Base-by-base conservation (phyloP, 306 rosid genomes). In the Benincasa hispida region DNA sequence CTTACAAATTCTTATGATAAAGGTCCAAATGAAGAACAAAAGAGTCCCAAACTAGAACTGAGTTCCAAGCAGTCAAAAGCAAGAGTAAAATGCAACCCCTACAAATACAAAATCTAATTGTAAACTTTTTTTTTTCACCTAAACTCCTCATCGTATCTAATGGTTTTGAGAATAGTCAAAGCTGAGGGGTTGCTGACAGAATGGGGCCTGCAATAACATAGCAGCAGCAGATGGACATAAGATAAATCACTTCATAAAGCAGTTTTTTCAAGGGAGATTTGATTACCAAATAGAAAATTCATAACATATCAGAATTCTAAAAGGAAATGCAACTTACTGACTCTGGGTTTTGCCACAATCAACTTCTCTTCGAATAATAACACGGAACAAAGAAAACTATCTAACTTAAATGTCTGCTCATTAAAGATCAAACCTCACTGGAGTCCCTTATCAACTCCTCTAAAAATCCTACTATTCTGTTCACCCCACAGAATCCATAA, bases 101-200 rank as follows among this genome's bases (percentile, higher is more conserved):
- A 77, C 57, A 54, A 58, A 81, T 45, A 50, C 76, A 72, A 72
- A 72, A 72, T 72, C 76, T 28, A 72, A 83, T 66, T 59, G 81
- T 81, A 82, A 82, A 69, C 0, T 14, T 4, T 48, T 42, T 2
- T 10, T 45, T 45, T 11, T 82, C 74, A 66, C 74, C 78, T 84
- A 84, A 80, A 76, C 82, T 76, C 74, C 56, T 28, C 79, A 53
- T 19, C n/a, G 24, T 34, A n/a, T 60, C 72, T 60, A 93, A 86
- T 86, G 92, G 80, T 91, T 86, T 75, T 93, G 93, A 5, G 97
- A 83, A 84, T 93, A 84, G 82, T 93, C 97, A 84, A 89, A 91
- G 85, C 93, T 91, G 85, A 93, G 79, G 7, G 97, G 91, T 79
- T 90, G 97, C 87, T 91, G 97, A 77, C 91, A 88, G 82, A 91